Percentiles rank a stretch among this genome's conserved stretches.
Evolutionary conservation across 768 basidiomycete species (phyloP).

Genomic region (Dioszegia hungarica): DNA sequence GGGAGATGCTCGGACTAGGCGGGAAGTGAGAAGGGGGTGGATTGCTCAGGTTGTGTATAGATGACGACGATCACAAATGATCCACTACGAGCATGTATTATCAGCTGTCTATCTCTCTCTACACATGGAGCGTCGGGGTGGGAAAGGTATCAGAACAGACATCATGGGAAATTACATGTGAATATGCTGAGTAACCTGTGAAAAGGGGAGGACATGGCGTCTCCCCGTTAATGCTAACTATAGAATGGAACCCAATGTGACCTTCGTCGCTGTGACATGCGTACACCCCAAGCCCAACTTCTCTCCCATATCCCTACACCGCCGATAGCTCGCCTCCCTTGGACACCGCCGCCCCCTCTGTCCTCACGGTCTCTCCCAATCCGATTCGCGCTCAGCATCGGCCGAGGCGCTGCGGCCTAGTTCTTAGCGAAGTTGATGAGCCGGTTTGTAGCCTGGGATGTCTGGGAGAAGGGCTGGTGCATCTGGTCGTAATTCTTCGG

Average conservation of each 20-base stretch:
- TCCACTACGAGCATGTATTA: too few species aligned
- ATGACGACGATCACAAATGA: too few species aligned
- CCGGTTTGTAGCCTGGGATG: conserved; percentile 14
- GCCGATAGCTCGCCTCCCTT: not conserved
- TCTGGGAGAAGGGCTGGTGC: conserved; percentile 23
- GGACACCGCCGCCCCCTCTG: too few species aligned
- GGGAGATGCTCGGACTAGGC: not conserved
- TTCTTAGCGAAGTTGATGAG: conserved; percentile 22
- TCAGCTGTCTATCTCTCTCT: not conserved
- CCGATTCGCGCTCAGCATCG: too few species aligned
- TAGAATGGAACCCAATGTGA: not conserved
- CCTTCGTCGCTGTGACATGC: too few species aligned
- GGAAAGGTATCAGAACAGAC: too few species aligned
- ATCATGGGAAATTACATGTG: too few species aligned
- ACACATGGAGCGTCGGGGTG: too few species aligned
- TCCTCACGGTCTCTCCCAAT: too few species aligned
- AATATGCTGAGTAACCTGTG: not conserved
- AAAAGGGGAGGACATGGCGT: not conserved
- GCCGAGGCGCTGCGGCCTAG: too few species aligned
- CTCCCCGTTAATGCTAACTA: not conserved
- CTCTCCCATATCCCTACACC: not conserved
- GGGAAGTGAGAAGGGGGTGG: not conserved
- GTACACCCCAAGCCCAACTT: too few species aligned
- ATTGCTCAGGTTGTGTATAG: not conserved
- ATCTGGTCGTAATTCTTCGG: conserved; percentile 42